Conservation (phyloP, 2,329 filamentous ascomycete genomes). For the Aureobasidium musti region DNA sequence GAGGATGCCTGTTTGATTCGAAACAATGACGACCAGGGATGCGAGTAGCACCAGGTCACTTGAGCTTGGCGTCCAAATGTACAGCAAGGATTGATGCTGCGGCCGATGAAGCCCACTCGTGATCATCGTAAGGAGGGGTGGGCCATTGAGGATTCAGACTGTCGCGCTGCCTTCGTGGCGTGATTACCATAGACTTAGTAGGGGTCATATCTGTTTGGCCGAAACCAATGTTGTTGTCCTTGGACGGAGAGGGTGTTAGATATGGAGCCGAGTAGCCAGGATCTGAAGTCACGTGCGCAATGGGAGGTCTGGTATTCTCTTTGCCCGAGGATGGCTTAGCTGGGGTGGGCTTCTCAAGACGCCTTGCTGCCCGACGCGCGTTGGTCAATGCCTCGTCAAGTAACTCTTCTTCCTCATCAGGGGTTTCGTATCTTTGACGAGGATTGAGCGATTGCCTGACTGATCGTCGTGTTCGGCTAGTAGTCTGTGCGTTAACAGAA, state of each 20-base stretch:
- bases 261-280: constrained; percentile 53
- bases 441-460: constrained; percentile 70
- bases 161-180: constrained; percentile 57
- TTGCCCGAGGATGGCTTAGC: constrained; percentile 26
- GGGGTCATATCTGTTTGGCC: constrained; percentile 62
- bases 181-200: constrained; percentile 70
- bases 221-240: constrained; percentile 78
- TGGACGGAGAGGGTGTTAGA: constrained; percentile 75
- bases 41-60: not conserved
- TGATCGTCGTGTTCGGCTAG: constrained; percentile 76
- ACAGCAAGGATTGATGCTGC: constrained; percentile 45
- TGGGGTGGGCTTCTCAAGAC: constrained; percentile 55
- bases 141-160: constrained; percentile 74
- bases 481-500: constrained; percentile 33
- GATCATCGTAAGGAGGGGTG: constrained; percentile 91
- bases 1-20: not conserved
- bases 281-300: constrained; percentile 61
- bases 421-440: constrained; percentile 84
- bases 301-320: constrained; percentile 45
- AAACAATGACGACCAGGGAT: not conserved
- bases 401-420: constrained; percentile 94
- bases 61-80: constrained; percentile 3
- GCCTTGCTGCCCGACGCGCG: constrained; percentile 72
- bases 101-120: constrained; percentile 84
- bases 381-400: constrained; percentile 84